phyloP scores from a whole-genome alignment of 2,329 filamentous ascomycete species.

The Aaosphaeria arxii region DNA sequence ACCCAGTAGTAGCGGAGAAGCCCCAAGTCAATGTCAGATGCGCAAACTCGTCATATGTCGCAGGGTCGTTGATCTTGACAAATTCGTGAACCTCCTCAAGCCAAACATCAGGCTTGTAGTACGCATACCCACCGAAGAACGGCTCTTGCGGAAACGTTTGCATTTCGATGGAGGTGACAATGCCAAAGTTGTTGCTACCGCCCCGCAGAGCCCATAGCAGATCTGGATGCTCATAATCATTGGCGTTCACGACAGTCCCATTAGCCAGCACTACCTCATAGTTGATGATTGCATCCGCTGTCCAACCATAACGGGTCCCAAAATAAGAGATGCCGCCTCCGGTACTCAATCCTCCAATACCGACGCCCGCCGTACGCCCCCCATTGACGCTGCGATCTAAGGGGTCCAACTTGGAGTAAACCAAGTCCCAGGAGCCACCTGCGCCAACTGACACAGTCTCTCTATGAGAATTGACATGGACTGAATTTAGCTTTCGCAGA shows the following conservation, averaged over 20 bases:
- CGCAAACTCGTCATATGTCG: conserved; percentile 2
- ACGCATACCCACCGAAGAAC: conserved; percentile 7
- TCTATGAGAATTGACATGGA: conserved; percentile 1
- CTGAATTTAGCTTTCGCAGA: conserved; percentile 1
- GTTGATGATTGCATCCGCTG: conserved; percentile 28
- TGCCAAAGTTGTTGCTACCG: conserved; percentile 22
- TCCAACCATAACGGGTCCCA: conserved; percentile 21
- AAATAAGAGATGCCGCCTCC: conserved; percentile 37
- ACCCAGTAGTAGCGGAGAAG: conserved; percentile 1
- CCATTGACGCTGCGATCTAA: conserved; percentile 3
- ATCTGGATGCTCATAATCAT: conserved; percentile 27
- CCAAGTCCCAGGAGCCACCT: conserved; percentile 4
- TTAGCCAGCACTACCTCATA: conserved; percentile 26
- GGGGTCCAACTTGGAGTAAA: conserved; percentile 5
- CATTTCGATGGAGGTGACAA: conserved; percentile 18
- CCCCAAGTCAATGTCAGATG: background rate
- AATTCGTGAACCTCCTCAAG: conserved; percentile 1
- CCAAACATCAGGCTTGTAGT: conserved; percentile 2
- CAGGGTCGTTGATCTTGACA: conserved; percentile 2
- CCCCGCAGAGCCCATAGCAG: conserved; percentile 37
- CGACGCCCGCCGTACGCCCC: conserved; percentile 10
- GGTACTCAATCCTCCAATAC: conserved; percentile 31
- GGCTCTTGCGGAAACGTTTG: conserved; percentile 13
- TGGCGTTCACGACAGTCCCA: conserved; percentile 17
- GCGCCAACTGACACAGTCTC: conserved; percentile 2